These are phyloP conservation scores for Lasiosphaeria hispida DNA, from an alignment of 495 filamentous ascomycete genomes.

Conservation along the genomic window DNA sequence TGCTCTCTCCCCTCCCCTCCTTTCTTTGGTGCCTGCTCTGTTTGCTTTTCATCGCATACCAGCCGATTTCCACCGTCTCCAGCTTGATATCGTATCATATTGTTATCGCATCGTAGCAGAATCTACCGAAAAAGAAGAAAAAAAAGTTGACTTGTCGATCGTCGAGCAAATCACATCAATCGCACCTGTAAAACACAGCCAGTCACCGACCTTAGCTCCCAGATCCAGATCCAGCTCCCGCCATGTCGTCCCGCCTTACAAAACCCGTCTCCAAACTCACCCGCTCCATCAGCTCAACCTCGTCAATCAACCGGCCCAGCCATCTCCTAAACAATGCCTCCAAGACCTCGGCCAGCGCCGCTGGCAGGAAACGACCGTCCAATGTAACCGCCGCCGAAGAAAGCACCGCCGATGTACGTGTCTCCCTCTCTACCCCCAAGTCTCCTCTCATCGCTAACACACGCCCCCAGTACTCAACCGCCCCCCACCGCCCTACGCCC, in stretches of 20 bases:
- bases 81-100: not conserved
- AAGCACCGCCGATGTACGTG: conserved; percentile 23
- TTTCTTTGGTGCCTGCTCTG: not conserved
- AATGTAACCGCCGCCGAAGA: conserved; percentile 8
- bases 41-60: not conserved
- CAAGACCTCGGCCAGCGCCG: conserved; percentile 26
- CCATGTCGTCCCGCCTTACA: conserved; percentile 41
- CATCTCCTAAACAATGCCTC: conserved; percentile 35
- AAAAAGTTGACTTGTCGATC: too few species aligned
- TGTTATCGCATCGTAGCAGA: not conserved
- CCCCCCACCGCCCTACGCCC: conserved; percentile 29
- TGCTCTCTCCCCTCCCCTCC: conserved; percentile 3
- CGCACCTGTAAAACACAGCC: not conserved
- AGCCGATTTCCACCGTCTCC: conserved; percentile 8
- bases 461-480: conserved; percentile 19
- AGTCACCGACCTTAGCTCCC: not conserved
- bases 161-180: not conserved
- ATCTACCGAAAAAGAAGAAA: not conserved
- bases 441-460: not conserved
- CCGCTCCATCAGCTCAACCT: conserved; percentile 43
- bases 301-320: conserved; percentile 34
- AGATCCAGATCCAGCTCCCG: conserved; percentile 9
- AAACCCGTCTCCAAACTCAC: conserved; percentile 43
- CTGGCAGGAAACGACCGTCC: conserved; percentile 21
- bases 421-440: not conserved